Base-by-base conservation (phyloP, 2,329 filamentous ascomycete species). In the Aspergillus pseudoterreus region DNA sequence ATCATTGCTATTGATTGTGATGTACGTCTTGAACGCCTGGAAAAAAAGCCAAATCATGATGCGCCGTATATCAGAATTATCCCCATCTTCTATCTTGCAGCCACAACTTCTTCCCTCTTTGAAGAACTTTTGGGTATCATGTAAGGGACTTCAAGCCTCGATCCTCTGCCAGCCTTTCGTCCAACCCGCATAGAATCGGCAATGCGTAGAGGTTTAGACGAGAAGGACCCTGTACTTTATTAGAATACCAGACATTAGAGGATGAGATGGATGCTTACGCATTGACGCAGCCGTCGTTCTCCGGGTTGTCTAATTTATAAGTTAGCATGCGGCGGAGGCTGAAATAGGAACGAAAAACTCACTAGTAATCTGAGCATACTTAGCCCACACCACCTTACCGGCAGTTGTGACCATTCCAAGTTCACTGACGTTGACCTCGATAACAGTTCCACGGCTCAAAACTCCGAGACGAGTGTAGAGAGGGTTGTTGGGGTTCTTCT, bases 391-490 rank as follows among this genome's bases (percentile, higher is more conserved):
- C 8, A 96, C 90, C 76, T 96, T 96, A 57, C 94, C 94, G 56
- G 85, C 86, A 1, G 92, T 87, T 2, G 94, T 97, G 14, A 95
- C 90, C 55, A 97, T 78, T 57, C 94, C 94, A 57, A 97, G 74
- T 70, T 99, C 94, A 51, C 83, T 88, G 27, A 96, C 91, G 68
- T 99, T 96, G 64, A 97, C 91, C 74, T 97, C 92, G 65, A 92
- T 84, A 55, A 87, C 83, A 27, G 85, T 92, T 57, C 90, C 90
- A 74, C 91, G 91, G 44, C 88, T 92, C 65, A 96, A 71, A 3
- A 96, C 92, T 55, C 92, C 92, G 4, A 97, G 78, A 67, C 96
- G 91, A 0, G 92, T 96, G 74, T 96, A 96, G 67, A 95, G 80
- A 0, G 90, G 89, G 68, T 90, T 91, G 74, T 91, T 88, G 2